Evolutionary conservation across 805 yeast genomes (phyloP), one percentile per base, ranked within the genome.

Genomic region (Pichia sporocuriosa): DNA sequence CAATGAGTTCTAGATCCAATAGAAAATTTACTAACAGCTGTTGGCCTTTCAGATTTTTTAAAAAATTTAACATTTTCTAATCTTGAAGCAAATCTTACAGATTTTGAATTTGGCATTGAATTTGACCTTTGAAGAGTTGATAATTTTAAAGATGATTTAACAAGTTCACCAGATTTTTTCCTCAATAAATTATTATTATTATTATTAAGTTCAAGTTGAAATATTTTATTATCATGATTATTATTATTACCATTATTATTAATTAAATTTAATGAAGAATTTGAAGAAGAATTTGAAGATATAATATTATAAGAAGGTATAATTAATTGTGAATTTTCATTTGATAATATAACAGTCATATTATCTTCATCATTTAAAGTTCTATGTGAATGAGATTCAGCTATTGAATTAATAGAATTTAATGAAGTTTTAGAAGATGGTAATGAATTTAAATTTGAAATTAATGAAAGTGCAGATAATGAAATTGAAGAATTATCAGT

Each of bases 31-130:
- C 15, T 12, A n/a, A 81, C 82, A 2, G 82, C 71, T 10, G 70
- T 67, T 24, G 88, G 87, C 47, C 73, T 74, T 37, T 75, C 80
- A 22, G 62, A 58, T 32, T 78, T 79, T 51, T 77, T 76, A 55
- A 82, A 81, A 53, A 75, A 73, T 57, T 81, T 81, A 42, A 82
- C 72, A 31, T 77, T 77, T 40, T 77, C 79, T 44, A 81, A 63
- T 37, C 74, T 65, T 6, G 73, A 57, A 1, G 86, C 84, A 58
- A 81, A 81, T 40, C 85, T 64, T 32, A 81, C 88, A 7, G 76
- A 72, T 56, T 79, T 80, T 11, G 64, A 48, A 43, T 61, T 61
- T 16, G 81, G 84, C 55, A 80, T 71, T 0, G 81, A 68, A 49
- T 55, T 66, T 42, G 61, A 68, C 53, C 66, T 58, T 33, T 47